phyloP scores from a whole-genome alignment of 2,329 filamentous ascomycete species.

The Elsinoe necatrix region DNA sequence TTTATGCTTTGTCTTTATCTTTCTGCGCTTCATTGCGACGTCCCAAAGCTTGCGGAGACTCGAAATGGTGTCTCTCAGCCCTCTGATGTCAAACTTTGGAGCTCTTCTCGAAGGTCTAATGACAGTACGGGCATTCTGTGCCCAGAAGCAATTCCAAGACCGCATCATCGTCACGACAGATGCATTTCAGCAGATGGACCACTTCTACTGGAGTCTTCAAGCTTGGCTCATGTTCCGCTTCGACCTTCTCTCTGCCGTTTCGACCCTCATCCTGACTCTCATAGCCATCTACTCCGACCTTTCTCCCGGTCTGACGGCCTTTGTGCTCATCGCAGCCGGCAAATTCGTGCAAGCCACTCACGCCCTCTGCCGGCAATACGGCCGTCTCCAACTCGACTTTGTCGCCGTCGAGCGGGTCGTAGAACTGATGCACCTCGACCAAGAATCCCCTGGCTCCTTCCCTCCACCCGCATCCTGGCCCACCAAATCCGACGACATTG shows the following conservation, averaged over 20 bases:
- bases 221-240: conserved; percentile 79
- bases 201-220: conserved; percentile 86
- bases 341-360: conserved; percentile 64
- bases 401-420: conserved; percentile 82
- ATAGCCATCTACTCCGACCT: conserved; percentile 68
- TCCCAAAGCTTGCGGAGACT: conserved; percentile 76
- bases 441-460: conserved; percentile 60
- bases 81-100: conserved; percentile 86
- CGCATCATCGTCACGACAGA: conserved; percentile 75
- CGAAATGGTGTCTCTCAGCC: conserved; percentile 82
- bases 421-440: conserved; percentile 68
- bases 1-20: conserved; percentile 61
- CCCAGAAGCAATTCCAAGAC: conserved; percentile 69
- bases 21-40: conserved; percentile 67
- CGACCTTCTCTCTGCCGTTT: conserved; percentile 60
- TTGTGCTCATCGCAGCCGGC: conserved; percentile 66
- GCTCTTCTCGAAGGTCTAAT: conserved; percentile 77
- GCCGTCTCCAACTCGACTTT: conserved; percentile 82
- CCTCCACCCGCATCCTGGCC: conserved; percentile 72
- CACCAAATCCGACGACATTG: conserved; percentile 58
- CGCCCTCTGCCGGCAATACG: conserved; percentile 68
- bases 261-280: conserved; percentile 64
- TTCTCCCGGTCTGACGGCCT: conserved; percentile 70
- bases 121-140: conserved; percentile 76
- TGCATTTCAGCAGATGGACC: conserved; percentile 87